Evolutionary conservation across 164 flowering plant genomes (phyloP), one percentile per base, ranked within the genome.

Genomic region (Stephania japonica): DNA sequence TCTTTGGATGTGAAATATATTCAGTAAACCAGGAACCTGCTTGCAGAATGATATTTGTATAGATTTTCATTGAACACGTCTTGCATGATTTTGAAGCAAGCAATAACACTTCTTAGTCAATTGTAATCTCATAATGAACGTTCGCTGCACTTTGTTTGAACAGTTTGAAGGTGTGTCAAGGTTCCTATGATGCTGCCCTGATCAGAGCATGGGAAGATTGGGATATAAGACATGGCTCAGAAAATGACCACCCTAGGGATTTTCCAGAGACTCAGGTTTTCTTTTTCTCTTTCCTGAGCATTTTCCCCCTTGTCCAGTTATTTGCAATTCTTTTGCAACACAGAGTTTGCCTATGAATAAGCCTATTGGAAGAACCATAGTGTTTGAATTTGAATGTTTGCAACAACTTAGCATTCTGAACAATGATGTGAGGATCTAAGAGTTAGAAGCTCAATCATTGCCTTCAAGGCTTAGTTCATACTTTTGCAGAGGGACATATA

Each of bases 201-300:
- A 77, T 92, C 68, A 80, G 68, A 79, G 97, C 99, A 42, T 93
- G 99, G 99, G 97, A 93, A 82, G 83, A 81, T 42, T 93, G 97
- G 97, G 98, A 95, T 82, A 85, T 66, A 61, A 78, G 85, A 68
- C 85, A 86, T 82, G 85, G 85, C 23, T 95, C 98, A n/a, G 98
- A 89, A 81, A 95, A 91, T 81, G 97, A 93, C 76, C 87, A 90
- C 70, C 98, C 98, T 13, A 85, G 81, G 77, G 90, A 78, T 42
- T 95, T 91, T 81, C 85, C 97, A 19, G 90, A 85, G 71, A 81
- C 85, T 21, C 99, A 95, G 97, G 98, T 95, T 73, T 14, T 32
- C 18, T 49, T 59, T 59, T 25, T n/a, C 32, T 50, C 50, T 42
- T 32, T 32, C 38, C 38, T 32, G 38, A 32, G 38, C 38, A 32